These are phyloP conservation scores for Orobanche coerulescens DNA, from an alignment of 257 asterid species.

Conservation along the genomic window DNA sequence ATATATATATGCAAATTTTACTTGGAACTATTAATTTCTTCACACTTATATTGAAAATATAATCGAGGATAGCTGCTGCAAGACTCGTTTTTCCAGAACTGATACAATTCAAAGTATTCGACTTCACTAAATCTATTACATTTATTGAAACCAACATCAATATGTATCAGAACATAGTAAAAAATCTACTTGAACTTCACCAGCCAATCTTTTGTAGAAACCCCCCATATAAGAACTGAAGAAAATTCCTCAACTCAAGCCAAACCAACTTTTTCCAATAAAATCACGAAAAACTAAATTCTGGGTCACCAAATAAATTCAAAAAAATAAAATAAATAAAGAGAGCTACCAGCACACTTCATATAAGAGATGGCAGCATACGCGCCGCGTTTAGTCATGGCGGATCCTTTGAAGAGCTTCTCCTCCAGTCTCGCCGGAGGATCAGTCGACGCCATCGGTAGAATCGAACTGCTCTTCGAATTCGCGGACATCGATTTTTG, in stretches of 20 bases:
- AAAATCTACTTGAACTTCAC: neutral
- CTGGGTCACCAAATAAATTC: constrained; percentile 10
- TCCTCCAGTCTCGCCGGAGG: constrained; percentile 56
- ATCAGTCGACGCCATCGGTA: constrained; percentile 59
- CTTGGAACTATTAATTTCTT: too few species aligned
- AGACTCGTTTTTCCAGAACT: too few species aligned
- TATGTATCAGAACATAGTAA: neutral
- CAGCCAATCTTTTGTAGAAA: constrained; percentile 1
- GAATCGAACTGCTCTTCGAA: constrained; percentile 36
- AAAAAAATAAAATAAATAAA: neutral
- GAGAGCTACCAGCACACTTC: constrained; percentile 72
- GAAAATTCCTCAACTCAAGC: constrained; percentile 7
- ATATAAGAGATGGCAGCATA: constrained; percentile 88
- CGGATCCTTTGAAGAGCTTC: constrained; percentile 83
- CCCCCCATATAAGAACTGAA: neutral
- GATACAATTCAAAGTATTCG: neutral
- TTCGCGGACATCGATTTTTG: constrained; percentile 27
- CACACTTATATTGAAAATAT: too few species aligned
- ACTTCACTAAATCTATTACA: neutral
- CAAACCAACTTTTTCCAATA: neutral
- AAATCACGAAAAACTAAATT: constrained; percentile 18
- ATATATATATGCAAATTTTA: too few species aligned
- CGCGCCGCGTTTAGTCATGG: constrained; percentile 88
- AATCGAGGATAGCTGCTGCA: too few species aligned
- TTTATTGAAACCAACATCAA: neutral